Conservation (phyloP, 768 basidiomycete species). For the Tricholoma sp. region DNA sequence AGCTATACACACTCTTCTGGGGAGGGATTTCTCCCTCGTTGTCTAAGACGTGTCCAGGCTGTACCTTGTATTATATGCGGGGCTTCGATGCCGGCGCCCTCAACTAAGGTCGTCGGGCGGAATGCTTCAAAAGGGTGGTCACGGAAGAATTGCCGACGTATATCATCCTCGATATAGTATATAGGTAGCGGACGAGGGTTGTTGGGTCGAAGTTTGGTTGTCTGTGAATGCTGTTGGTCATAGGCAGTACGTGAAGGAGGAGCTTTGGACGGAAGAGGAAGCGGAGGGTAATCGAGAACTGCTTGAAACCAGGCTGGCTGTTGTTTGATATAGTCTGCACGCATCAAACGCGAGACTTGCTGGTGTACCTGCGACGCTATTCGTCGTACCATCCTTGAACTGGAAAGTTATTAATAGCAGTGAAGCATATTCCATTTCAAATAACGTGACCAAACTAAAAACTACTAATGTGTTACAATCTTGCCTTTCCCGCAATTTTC, state of each 20-base stretch:
- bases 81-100: slow-evolving; percentile 53
- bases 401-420: not conserved
- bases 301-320: slow-evolving; percentile 83
- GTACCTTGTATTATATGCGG: slow-evolving; percentile 52
- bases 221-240: slow-evolving; percentile 35
- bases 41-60: slow-evolving; percentile 74
- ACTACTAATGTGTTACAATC: slow-evolving; percentile 6
- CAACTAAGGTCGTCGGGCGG: slow-evolving; percentile 71
- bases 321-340: slow-evolving; percentile 51
- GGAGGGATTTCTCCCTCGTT: slow-evolving; percentile 76
- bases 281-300: slow-evolving; percentile 83
- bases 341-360: slow-evolving; percentile 76
- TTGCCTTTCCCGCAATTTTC: slow-evolving; percentile 2
- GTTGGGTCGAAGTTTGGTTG: slow-evolving; percentile 30
- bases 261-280: slow-evolving; percentile 74
- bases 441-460: slow-evolving; percentile 2
- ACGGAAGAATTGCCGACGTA: slow-evolving; percentile 86
- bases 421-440: not conserved
- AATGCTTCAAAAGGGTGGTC: slow-evolving; percentile 98
- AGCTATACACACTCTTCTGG: slow-evolving; percentile 77
- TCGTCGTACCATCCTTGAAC: slow-evolving; percentile 61
- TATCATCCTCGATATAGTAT: slow-evolving; percentile 75
- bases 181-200: slow-evolving; percentile 53
- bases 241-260: slow-evolving; percentile 53
- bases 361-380: slow-evolving; percentile 87